Base-by-base conservation (phyloP, 345 rosid genomes). In the Trapa incisa region DNA sequence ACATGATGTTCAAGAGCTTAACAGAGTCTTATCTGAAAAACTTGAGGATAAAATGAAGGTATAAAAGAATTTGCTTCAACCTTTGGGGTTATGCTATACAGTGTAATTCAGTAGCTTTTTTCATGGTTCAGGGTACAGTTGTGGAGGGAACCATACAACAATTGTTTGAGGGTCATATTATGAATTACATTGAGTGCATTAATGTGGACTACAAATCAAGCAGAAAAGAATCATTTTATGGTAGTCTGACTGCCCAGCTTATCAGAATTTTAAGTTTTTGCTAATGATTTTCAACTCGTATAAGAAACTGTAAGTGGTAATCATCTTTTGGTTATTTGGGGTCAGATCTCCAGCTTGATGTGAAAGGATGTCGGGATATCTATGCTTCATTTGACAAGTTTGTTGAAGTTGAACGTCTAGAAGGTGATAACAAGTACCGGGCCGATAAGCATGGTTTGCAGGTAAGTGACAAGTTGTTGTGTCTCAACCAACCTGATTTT, bases 311-410 rank as follows among this genome's bases (percentile, higher is more conserved):
- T 13, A 29, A 45, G 38, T 60, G 60, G 14, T 67, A 67, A 38
- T 36, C 54, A 60, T 29, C 36, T 45, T 68, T 68, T 43, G 73
- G 78, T 43, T 74, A 22, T 22, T 22, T 22, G 29, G 29, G 1
- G 75, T 68, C 86, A 94, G 99, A 94, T 78, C 95, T 94, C 67
- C 99, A 94, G 79, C 99, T 94, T 79, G 99, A 94, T 77, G 99
- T 94, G 54, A 94, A 94, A 80, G 99, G 95, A 69, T 94, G 97
- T 76, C 85, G 83, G 63, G 99, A 94, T 83, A 92, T 94, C 66
- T 94, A 94, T 84, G 92, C 89, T 72, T 94, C 99, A 68, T 94
- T 94, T 81, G 97, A 94, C 81, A 89, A 91, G 75, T 94, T 91
- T 82, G 97, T 94, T n/a, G 99, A 94, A 80, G 96, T 94, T 70